Evolutionary conservation across 805 yeast genomes (phyloP), one percentile per base, ranked within the genome.

Genomic region (Candida piceae): DNA sequence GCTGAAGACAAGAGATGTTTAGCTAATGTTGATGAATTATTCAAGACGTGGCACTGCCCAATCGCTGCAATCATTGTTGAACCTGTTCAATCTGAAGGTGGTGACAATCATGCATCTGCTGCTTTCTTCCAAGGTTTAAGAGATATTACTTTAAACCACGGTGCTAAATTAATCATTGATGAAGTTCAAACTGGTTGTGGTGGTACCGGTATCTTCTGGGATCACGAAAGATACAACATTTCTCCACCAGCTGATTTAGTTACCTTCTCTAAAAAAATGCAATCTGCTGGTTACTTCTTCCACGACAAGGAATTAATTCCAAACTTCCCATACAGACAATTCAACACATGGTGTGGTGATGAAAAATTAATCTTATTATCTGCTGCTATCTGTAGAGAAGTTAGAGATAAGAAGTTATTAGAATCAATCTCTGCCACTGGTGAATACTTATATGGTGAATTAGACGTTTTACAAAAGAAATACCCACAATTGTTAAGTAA

Each of bases 271-370:
- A 84, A 84, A 71, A 84, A 84, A 71, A 83, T 84, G 73, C 95
- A 85, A 69, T 73, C 88, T 38, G 94, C 95, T 29, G 95, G 95
- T 41, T 85, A 78, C 73, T 84, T 73, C 73, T 85, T 78, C 78
- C 78, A 75, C 52, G 76, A 80, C 64, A 78, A 83, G 32, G 80
- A 78, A 52, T 64, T 84, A 42, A 70, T 80, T 49, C 95, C 95
- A 54, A 70, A 77, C 62, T 61, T 64, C 55, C 78, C 94, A n/a
- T 84, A 81, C 73, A 78, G 95, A 62, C 94, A 85, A 70, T 84
- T 84, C 75, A 84, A 84, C 78, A 84, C 95, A 41, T 84, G 95
- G 95, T 83, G 90, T 66, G 95, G 95, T 53, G 95, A 84, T 66
- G 89, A 94, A 60, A 81, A 88, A 41, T 78, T 80, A 64, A 73